A percentile compares a stretch with the other conserved stretches of the same genome.
Conservation (phyloP, 495 filamentous ascomycete genomes). For the Daldinia loculata region DNA sequence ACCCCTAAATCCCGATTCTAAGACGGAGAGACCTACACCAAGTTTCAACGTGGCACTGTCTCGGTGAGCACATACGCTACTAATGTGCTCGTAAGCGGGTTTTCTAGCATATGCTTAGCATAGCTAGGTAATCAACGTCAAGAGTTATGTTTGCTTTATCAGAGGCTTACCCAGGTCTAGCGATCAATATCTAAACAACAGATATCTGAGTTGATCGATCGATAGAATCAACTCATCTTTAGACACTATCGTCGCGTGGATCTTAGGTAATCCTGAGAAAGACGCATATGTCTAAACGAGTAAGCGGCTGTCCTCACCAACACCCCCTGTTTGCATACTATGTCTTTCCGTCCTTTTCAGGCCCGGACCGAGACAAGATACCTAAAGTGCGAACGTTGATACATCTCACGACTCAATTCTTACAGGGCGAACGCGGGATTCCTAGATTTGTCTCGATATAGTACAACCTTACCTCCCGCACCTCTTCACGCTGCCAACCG, state of each 20-base stretch:
- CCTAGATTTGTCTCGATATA: neutral
- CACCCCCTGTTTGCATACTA: neutral
- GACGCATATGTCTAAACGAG: neutral
- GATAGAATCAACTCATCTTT: neutral
- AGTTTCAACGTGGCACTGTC: conserved; percentile 42
- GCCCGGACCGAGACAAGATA: conserved; percentile 22
- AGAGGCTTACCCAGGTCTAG: neutral
- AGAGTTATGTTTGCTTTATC: neutral
- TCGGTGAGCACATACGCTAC: conserved; percentile 25
- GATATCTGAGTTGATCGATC: neutral
- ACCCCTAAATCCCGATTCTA: conserved; percentile 38
- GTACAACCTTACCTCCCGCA: neutral
- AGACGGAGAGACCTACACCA: conserved; percentile 24
- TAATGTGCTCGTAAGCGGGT: neutral
- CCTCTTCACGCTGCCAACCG: neutral
- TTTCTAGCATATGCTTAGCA: neutral
- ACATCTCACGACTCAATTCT: neutral
- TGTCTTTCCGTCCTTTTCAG: conserved; percentile 28
- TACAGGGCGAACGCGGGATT: neutral
- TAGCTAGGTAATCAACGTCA: conserved; percentile 5
- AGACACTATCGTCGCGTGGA: neutral
- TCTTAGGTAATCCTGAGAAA: conserved; percentile 2
- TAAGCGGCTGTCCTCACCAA: conserved; percentile 9
- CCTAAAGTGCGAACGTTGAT: neutral
- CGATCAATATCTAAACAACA: neutral